Percentiles rank a stretch among this genome's conserved stretches.
Conservation (phyloP, 441 rosid species). For the Erysimum cheiri region DNA sequence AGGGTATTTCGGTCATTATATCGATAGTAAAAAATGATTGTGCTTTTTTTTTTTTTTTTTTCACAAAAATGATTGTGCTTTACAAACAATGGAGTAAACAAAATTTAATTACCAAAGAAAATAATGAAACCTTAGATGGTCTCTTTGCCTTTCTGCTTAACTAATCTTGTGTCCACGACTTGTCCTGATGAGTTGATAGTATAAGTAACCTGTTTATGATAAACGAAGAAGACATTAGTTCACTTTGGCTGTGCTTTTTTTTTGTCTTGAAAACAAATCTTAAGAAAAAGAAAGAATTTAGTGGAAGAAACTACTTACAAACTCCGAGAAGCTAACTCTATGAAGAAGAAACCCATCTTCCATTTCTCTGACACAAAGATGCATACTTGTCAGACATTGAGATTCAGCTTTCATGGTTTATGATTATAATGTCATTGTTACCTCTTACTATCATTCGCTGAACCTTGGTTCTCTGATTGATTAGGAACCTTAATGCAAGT, state of each 20-base stretch:
- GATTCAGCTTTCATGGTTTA: slow-evolving; percentile 3
- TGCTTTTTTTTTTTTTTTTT: too few species aligned
- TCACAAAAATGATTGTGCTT: slow-evolving; percentile 10
- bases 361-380: slow-evolving; percentile 48
- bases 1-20: slow-evolving; percentile 20
- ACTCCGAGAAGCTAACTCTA: slow-evolving; percentile 60
- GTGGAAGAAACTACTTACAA: slow-evolving; percentile 53
- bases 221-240: slow-evolving; percentile 22
- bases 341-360: slow-evolving; percentile 81
- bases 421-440: slow-evolving; percentile 23
- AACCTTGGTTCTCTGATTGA: slow-evolving; percentile 24
- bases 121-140: slow-evolving; percentile 46
- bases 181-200: slow-evolving; percentile 54
- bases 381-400: slow-evolving; percentile 19
- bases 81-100: slow-evolving; percentile 16
- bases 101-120: not conserved
- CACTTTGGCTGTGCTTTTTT: slow-evolving; percentile 5
- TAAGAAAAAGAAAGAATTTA: slow-evolving; percentile 4
- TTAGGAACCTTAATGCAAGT: slow-evolving; percentile 58
- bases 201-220: slow-evolving; percentile 59
- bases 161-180: slow-evolving; percentile 49
- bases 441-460: slow-evolving; percentile 36
- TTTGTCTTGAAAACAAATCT: slow-evolving; percentile 8
- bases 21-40: too few species aligned
- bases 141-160: slow-evolving; percentile 55